Base-by-base conservation (phyloP, 2,329 filamentous ascomycete species). In the Pezicula neosporulosa region DNA sequence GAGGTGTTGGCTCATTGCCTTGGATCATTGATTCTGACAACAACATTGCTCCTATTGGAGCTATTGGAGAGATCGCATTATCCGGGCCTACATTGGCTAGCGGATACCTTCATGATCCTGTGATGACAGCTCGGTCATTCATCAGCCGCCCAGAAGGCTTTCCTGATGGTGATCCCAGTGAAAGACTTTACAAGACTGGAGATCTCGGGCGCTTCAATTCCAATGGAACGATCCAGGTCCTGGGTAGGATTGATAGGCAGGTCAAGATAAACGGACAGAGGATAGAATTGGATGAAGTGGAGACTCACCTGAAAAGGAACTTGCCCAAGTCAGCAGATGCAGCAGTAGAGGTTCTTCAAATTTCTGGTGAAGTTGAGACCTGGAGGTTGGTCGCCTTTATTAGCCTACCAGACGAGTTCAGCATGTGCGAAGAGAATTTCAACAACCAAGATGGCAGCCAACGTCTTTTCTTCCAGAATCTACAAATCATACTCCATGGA, bases 201-300 rank as follows among this genome's bases (percentile, higher is more conserved):
- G 82, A 86, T 63, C 67, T 86, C 1, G 82, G 85, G 7, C 72
- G 82, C 33, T 70, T 84, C 41, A 64, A 83, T 21, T 69, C 80
- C 44, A 77, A 86, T 59, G 74, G 72, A 9, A 77, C 75, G n/a
- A 82, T 85, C 55, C 76, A 80, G 28, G 85, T 85, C 63, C 66
- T 83, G 35, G 82, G 82, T 6, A 75, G 82, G n/a, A 77, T 77
- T 41, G 82, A 86, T 59, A 80, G 83, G 24, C 83, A 86, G 63
- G 76, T 85, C 51, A 86, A 86, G 61, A 68, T 86, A 18, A 75
- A 82, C 37, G 82, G 82, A 1, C 82, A 86, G 60, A 70, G 82
- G 38, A 71, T 86, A 7, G 82, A 86, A 58, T 78, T 85, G 53
- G 77, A 76, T 16, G 82, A 86, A 63, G 84, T 86, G 35, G 50